Percentiles rank a stretch among this genome's conserved stretches.
These are phyloP conservation scores for Dryas alaskensis DNA, from an alignment of 306 rosid species.

Conservation along the genomic window DNA sequence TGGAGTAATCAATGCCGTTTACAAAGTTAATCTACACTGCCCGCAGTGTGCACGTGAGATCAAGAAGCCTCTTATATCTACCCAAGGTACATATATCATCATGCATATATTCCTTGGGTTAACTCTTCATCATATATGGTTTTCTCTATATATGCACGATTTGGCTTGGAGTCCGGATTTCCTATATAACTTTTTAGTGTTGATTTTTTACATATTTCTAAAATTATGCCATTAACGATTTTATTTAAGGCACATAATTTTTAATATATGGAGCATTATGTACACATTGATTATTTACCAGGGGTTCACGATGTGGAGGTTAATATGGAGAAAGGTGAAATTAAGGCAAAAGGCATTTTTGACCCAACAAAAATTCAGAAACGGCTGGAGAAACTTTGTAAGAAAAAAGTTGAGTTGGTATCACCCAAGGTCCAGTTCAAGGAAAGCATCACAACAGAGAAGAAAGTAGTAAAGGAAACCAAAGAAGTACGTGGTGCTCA, in stretches of 20 bases:
- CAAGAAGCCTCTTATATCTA: slow-evolving; percentile 60
- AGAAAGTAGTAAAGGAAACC: slow-evolving; percentile 46
- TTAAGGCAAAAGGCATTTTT: slow-evolving; percentile 60
- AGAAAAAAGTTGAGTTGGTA: slow-evolving; percentile 62
- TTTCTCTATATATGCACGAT: neutral
- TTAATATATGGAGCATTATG: neutral
- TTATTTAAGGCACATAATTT: neutral
- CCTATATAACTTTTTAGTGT: no score
- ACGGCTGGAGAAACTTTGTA: slow-evolving; percentile 50
- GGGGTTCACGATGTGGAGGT: slow-evolving; percentile 69
- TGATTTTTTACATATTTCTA: no score
- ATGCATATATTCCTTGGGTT: neutral
- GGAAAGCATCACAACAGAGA: slow-evolving; percentile 20
- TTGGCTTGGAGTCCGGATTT: no score
- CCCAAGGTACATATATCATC: slow-evolving; percentile 44
- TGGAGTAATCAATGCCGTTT: slow-evolving; percentile 66
- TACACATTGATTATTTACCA: neutral
- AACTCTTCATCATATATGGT: neutral
- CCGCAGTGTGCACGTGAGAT: slow-evolving; percentile 66
- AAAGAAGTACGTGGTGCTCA: slow-evolving; percentile 40
- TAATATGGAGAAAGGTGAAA: slow-evolving; percentile 61
- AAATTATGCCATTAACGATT: neutral
- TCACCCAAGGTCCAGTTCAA: slow-evolving; percentile 67
- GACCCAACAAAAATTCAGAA: slow-evolving; percentile 59
- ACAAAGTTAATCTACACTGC: slow-evolving; percentile 72